Base-by-base conservation (phyloP, 768 basidiomycete species). In the Russula abietina region DNA sequence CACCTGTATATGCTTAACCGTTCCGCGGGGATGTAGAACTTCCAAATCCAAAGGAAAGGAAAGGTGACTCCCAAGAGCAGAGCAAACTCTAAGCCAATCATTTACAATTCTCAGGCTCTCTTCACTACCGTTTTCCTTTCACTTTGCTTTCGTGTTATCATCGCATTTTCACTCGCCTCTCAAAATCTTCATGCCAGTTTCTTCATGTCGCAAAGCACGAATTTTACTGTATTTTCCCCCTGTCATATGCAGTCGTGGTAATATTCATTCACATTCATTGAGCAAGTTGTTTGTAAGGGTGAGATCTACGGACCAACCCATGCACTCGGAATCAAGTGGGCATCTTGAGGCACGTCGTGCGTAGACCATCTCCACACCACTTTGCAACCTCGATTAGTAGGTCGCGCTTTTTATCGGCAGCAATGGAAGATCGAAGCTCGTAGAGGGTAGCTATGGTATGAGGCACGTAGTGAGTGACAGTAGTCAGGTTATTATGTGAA, bases 321-420 rank as follows among this genome's bases (percentile, higher is more conserved):
- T 14, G 19, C 30, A 33, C 12, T 7, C 28, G 19, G 50, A 39
- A 55, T 56, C 55, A 64, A 33, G 88, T 50, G 33, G 89, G 86
- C 83, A 92, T 83, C 74, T 93, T 93, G 69, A 93, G 75, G 70
- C 88, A 91, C 39, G 83, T 81, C 22, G 86, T 84, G 67, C 80
- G 85, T 68, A 93, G 72, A 0, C 91, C 91, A 72, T 93, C 91
- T 3, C 91, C 91, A 64, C 88, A 89, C 89, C 89, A 92, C 70
- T 88, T 88, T 16, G 89, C 86, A 0, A 90, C 89, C 64, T 91
- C 85, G 16, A 89, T 67, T 32, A 93, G 76, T 36, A 93, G 75
- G 26, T 83, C 82, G 48, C 84, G 83, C 72, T 93, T 93, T 73
- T 88, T 91, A 62, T 89, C 86, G 58, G 83, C 78, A 2, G 88